Conservation (phyloP, 495 filamentous ascomycete genomes). For the Xylaria flabelliformis region DNA sequence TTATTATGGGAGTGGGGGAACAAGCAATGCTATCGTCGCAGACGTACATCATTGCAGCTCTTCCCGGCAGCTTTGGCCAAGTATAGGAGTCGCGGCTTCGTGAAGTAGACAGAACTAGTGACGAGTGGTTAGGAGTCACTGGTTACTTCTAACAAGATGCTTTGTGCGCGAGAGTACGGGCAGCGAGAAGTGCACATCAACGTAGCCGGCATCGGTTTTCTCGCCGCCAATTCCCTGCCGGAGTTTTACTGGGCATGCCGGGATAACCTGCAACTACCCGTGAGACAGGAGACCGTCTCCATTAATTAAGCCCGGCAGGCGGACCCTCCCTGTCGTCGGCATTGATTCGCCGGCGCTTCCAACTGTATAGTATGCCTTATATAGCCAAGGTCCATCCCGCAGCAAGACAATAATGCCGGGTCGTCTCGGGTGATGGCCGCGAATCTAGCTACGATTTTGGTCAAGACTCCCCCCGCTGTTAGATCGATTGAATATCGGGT, state of each 20-base stretch:
- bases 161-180: not conserved
- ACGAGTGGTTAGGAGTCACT: not conserved
- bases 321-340: slow-evolving; percentile 28
- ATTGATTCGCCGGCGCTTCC: slow-evolving; percentile 32
- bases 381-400: slow-evolving; percentile 28
- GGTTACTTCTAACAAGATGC: not conserved
- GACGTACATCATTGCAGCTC: not conserved
- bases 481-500: slow-evolving; percentile 1
- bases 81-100: not conserved
- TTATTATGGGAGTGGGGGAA: slow-evolving; percentile 10
- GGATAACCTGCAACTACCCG: slow-evolving; percentile 37
- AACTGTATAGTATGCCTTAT: slow-evolving; percentile 32
- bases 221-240: slow-evolving; percentile 30
- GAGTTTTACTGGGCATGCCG: slow-evolving; percentile 25
- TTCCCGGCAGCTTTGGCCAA: not conserved
- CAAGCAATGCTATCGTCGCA: slow-evolving; percentile 7
- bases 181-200: slow-evolving; percentile 9
- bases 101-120: not conserved
- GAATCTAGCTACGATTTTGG: slow-evolving; percentile 22
- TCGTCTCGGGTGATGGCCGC: slow-evolving; percentile 33
- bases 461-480: slow-evolving; percentile 15
- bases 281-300: slow-evolving; percentile 27
- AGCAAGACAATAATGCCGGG: slow-evolving; percentile 32
- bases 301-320: slow-evolving; percentile 31
- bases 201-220: slow-evolving; percentile 16